Conservation (phyloP, 2,329 filamentous ascomycete genomes). For the Hymenoscyphus fructigenus region DNA sequence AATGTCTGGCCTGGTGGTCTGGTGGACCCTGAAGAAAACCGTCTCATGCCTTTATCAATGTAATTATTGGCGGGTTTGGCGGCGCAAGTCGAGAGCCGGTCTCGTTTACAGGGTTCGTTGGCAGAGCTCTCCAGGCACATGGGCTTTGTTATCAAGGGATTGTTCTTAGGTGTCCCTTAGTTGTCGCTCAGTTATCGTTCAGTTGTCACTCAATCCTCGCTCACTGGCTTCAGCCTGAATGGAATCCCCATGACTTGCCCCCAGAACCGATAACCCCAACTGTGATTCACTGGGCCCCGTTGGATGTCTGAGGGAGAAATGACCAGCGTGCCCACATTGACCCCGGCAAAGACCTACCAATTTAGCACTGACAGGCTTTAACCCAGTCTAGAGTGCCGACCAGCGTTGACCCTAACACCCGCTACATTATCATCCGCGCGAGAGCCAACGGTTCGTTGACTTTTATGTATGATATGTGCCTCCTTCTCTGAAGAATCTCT, state of each 20-base stretch:
- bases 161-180: too few species aligned
- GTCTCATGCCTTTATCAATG: not conserved
- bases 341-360: not conserved
- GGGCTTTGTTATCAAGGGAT: not conserved
- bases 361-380: not conserved
- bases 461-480: not conserved
- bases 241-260: not conserved
- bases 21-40: not conserved
- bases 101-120: not conserved
- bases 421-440: not conserved
- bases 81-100: not conserved
- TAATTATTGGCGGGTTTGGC: not conserved
- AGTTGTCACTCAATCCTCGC: too few species aligned
- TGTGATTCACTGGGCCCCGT: not conserved
- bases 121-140: not conserved
- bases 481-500: not conserved
- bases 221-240: not conserved
- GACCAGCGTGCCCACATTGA: not conserved
- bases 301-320: not conserved
- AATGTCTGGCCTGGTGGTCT: not conserved
- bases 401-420: not conserved
- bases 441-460: not conserved
- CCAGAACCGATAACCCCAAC: not conserved
- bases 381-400: not conserved
- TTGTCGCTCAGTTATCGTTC: too few species aligned